Evolutionary conservation across 345 rosid species (phyloP).

Genomic region (Anacardium occidentale): DNA sequence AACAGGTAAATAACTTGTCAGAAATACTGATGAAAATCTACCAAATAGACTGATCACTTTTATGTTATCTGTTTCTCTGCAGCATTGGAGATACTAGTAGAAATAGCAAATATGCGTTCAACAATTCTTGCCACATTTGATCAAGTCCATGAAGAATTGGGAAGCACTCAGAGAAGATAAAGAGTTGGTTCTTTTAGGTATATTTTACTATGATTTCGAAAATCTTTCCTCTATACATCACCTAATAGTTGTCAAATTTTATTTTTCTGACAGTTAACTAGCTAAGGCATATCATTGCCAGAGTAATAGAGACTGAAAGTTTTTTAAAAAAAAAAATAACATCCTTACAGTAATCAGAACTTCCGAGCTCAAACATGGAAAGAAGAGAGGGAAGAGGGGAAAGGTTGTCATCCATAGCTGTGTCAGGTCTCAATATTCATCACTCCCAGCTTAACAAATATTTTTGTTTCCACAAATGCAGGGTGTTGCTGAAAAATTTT

Average conservation of each 20-base stretch:
- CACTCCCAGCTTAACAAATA: neutral
- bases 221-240: neutral
- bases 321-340: neutral
- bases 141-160: conserved; percentile 35
- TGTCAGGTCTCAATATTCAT: neutral
- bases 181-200: conserved; percentile 22
- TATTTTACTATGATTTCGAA: neutral
- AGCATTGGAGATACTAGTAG: conserved; percentile 81
- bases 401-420: neutral
- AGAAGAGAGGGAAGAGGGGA: neutral
- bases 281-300: no score
- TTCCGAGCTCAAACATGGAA: neutral
- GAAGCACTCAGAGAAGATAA: conserved; percentile 32
- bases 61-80: conserved; percentile 13
- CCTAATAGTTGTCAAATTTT: neutral
- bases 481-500: neutral
- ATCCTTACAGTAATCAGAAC: neutral
- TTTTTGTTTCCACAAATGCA: conserved; percentile 3
- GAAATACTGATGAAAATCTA: conserved; percentile 10
- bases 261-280: neutral
- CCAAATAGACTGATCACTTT: neutral
- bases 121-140: conserved; percentile 52
- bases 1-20: conserved; percentile 49
- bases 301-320: neutral
- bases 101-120: conserved; percentile 71